phyloP scores from a whole-genome alignment of 2,329 filamentous ascomycete genomes.

The Fusarium nisikadoi region DNA sequence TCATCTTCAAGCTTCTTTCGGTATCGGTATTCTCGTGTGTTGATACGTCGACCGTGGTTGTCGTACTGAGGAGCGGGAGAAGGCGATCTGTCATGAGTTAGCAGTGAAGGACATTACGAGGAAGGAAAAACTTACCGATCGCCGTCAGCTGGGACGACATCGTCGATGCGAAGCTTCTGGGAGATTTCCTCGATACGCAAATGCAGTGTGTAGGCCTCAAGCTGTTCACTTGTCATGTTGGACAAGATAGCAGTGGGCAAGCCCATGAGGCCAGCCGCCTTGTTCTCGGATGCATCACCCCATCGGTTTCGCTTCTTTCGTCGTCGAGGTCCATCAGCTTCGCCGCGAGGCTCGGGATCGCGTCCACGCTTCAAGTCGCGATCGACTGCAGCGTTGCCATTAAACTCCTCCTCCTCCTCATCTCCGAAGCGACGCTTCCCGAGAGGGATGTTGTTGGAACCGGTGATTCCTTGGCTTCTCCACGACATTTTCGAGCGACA shows the following conservation, averaged over 20 bases:
- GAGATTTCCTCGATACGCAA: conserved; percentile 98
- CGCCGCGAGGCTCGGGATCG: conserved; percentile 81
- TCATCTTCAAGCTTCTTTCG: conserved; percentile 98
- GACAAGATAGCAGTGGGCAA: conserved; percentile 95
- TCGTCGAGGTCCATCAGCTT: conserved; percentile 80
- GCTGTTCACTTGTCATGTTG: conserved; percentile 98
- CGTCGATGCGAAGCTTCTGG: conserved; percentile 98
- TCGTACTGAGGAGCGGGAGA: conserved; percentile 98
- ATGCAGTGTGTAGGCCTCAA: conserved; percentile 96
- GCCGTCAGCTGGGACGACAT: conserved; percentile 96
- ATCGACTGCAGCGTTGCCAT: conserved; percentile 52
- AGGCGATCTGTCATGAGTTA: conserved; percentile 74
- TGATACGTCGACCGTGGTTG: conserved; percentile 99
- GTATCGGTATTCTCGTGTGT: conserved; percentile 98
- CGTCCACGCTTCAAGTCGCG: conserved; percentile 84
- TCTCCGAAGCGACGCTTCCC: conserved; percentile 85
- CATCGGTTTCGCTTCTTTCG: conserved; percentile 99
- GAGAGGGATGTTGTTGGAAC: conserved; percentile 97
- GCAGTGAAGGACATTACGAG: background rate
- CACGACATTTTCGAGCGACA: conserved; percentile 65
- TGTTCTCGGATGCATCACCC: conserved; percentile 98
- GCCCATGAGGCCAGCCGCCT: conserved; percentile 97
- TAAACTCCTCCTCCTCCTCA: conserved; percentile 57
- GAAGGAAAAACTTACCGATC: conserved; percentile 75
- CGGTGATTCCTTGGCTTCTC: conserved; percentile 86